Conservation (phyloP, 2,329 filamentous ascomycete species). For the Claviceps paspali region DNA sequence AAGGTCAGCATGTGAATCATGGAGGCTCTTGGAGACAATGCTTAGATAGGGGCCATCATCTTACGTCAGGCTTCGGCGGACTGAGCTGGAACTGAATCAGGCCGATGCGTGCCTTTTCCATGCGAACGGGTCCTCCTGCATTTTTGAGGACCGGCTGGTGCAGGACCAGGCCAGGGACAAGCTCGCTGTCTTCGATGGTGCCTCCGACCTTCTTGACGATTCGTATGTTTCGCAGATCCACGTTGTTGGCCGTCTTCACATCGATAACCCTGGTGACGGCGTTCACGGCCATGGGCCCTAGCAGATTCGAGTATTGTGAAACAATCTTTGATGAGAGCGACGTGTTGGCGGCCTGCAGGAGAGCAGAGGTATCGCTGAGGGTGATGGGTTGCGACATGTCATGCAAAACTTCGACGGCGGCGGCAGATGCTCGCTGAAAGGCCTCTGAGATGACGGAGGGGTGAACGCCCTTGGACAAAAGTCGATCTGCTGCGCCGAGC, state of each 20-base stretch:
- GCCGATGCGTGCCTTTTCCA: constrained; percentile 95
- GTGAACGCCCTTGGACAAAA: constrained; percentile 88
- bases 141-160: constrained; percentile 90
- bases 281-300: constrained; percentile 97
- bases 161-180: constrained; percentile 86
- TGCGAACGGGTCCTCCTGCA: constrained; percentile 74
- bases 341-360: constrained; percentile 92
- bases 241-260: constrained; percentile 86
- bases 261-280: constrained; percentile 93
- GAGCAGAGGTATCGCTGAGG: constrained; percentile 71
- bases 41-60: constrained; percentile 15
- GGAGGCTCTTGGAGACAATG: background rate
- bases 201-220: constrained; percentile 96
- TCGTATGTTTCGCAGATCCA: constrained; percentile 89
- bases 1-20: background rate
- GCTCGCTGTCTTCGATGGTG: constrained; percentile 95
- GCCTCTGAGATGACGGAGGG: constrained; percentile 95
- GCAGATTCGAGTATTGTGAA: constrained; percentile 84
- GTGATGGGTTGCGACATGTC: constrained; percentile 92
- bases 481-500: constrained; percentile 79
- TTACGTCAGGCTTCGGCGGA: constrained; percentile 88
- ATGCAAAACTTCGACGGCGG: constrained; percentile 78
- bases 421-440: constrained; percentile 85
- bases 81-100: constrained; percentile 98
- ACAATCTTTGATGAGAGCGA: constrained; percentile 98